Conservation (phyloP, 2,329 filamentous ascomycete genomes). For the Pseudohalonectria lignicola region DNA sequence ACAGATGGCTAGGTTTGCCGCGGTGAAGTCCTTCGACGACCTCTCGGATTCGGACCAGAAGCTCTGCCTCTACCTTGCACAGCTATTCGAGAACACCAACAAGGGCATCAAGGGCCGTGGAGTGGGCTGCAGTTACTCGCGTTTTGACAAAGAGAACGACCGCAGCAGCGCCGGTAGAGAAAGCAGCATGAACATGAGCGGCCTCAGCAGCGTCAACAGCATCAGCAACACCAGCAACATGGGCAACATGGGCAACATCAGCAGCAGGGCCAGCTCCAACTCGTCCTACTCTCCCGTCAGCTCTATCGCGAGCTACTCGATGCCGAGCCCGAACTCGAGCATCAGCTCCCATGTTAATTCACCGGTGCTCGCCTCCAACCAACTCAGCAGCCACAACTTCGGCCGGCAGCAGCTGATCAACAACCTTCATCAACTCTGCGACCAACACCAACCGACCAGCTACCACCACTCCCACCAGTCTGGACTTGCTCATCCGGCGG, state of each 20-base stretch:
- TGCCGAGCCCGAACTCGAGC: neutral
- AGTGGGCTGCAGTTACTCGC: neutral
- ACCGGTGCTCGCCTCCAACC: neutral
- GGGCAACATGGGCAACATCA: neutral
- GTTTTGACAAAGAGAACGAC: too few species aligned
- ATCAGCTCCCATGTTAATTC: too few species aligned
- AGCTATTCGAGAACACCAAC: constrained; percentile 95
- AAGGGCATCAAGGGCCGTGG: constrained; percentile 96
- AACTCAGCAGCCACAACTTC: too few species aligned
- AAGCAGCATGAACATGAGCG: too few species aligned
- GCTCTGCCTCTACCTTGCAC: constrained; percentile 70
- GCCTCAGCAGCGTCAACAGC: neutral
- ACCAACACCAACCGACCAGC: too few species aligned
- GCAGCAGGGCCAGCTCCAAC: neutral
- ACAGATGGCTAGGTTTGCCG: constrained; percentile 61
- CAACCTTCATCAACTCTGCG: too few species aligned
- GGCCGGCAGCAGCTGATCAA: too few species aligned
- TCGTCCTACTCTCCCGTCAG: too few species aligned
- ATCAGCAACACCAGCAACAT: neutral
- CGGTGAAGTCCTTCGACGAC: constrained; percentile 45
- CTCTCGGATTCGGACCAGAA: constrained; percentile 61
- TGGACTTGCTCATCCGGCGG: too few species aligned
- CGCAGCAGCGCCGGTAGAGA: neutral
- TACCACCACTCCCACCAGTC: too few species aligned
- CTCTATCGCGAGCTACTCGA: neutral